Evolutionary conservation across 2,329 filamentous ascomycete genomes (phyloP), one percentile per base, ranked within the genome.

Genomic region (Periconia sp.): DNA sequence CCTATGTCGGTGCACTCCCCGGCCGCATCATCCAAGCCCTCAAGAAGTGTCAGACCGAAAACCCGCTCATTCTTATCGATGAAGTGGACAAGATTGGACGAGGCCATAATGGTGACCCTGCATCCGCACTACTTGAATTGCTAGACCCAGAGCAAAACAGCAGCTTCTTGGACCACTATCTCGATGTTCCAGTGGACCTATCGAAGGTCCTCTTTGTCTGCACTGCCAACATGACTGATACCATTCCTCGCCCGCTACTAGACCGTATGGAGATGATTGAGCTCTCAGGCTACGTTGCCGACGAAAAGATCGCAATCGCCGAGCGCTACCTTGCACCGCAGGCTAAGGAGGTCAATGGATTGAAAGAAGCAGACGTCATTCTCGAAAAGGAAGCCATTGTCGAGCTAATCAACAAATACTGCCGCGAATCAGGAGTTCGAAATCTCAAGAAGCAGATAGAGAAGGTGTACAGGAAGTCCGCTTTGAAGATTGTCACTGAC

Each of bases 391-490:
- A 88, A 44, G 95, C 92, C 10, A 95, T 99, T 31, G 87, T 94
- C 63, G 94, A 99, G 72, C 80, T 99, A 31, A 99, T 99, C 77
- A 97, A 97, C 75, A 95, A 90, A 17, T 99, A 99, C 76, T 96
- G 92, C 74, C 88, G 94, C 30, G 94, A 99, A 73, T 96, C 91
- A 30, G 94, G 94, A 59, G 95, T 99, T 7, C 87, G 94, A 55
- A 99, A 99, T 66, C 76, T 99, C 48, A 99, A 99, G 82, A 97
- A 99, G 78, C 92, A 97, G 70, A 99, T 99, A 50, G 94, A 99
- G 71, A 99, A 99, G 77, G 90, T 99, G 3, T 99, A 96, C 73
- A 86, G 94, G 45, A 99, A 99, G 73, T 91, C 92, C 11, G 95
- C 94, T 0, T 79, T 99, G 50, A 97, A 96, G 74, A 99, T 99